Base-by-base conservation (phyloP, 306 rosid genomes). In the Casuarina cunninghamiana region DNA sequence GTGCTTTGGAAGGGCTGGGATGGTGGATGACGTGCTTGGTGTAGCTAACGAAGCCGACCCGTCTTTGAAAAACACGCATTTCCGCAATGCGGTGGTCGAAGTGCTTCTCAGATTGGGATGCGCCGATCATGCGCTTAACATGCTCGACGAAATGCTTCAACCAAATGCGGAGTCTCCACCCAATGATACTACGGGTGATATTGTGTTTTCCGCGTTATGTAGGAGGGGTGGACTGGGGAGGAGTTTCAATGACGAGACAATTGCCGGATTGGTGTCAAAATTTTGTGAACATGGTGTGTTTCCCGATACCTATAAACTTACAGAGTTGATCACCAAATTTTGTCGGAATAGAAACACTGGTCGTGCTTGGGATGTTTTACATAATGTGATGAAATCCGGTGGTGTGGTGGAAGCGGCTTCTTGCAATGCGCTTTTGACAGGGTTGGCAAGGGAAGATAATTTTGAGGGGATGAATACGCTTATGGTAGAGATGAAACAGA, bases 131-230 rank as follows among this genome's bases (percentile, higher is more conserved):
- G 93, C 97, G 0, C 72, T 80, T 76, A 80, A 84, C 2, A 60
- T 90, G 90, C 89, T 94, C 71, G 94, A 94, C 17, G 79, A 91
- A 91, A 91, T 91, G 94, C 88, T 92, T 75, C 78, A 82, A n/a
- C 77, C 88, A 71, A 66, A 60, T 69, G 51, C 79, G 0, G 70
- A 58, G 72, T 83, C 81, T 72, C 75, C 69, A 35, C 94, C 96
- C 2, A 67, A 90, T 78, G 72, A 48, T 41, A 58, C 53, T 37
- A 92, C 97, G 0, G 85, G 83, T 49, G 74, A 44, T 55, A 62
- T 88, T 78, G 89, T 94, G 67, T 78, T 92, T 74, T 69, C 79
- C 10, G 73, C 60, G 6, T 75, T 90, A 19, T 74, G 78, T 78
- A 86, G 70, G 84, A 37, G 83, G 76, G 53, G 72, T 21, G 32